Evolutionary conservation across 2,329 filamentous ascomycete genomes (phyloP), one percentile per base, ranked within the genome.

Genomic region (Cladosporium sp.): DNA sequence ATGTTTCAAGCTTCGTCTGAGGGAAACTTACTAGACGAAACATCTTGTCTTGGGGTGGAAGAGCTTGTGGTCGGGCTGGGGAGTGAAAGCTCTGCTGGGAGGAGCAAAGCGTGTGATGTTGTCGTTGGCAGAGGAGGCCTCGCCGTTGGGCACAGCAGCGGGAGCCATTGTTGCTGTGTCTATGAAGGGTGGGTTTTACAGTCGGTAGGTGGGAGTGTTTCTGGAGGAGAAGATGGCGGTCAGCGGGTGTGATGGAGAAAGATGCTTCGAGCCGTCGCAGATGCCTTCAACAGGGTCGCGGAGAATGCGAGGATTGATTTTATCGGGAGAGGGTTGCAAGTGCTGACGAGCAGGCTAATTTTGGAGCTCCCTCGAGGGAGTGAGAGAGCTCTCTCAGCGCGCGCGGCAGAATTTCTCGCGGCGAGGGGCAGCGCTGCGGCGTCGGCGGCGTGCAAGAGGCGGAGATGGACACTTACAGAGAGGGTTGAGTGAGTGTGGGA

Each of bases 41-140:
- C 95, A 98, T 94, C 95, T 88, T 80, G 95, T 98, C 91, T 98
- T 99, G 83, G 93, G 89, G 87, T 95, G 95, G 89, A 98, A 99
- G 78, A 99, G 92, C 69, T 91, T 91, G 82, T 97, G 92, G 77
- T 88, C 86, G 72, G 92, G 89, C 69, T 90, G 89, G 73, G 95
- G 95, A 86, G 91, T 97, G 83, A 96, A 82, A 70, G 93, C 92
- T 77, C 95, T 89, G 84, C 92, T 97, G 73, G 95, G 92, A 76
- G 94, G 92, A 75, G 89, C 88, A 82, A 99, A 99, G 75, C 95
- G 93, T 81, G 91, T 90, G 83, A 99, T 98, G 85, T 98, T 98
- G 86, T 99, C 95, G 86, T 99, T 97, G 81, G 92, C 93, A 79
- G 91, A 92, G 74, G 84, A 77, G 72, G 69, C 72, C 65, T 69